A percentile compares a stretch with the other conserved stretches of the same genome.
These are phyloP conservation scores for Colletotrichum musicola DNA, from an alignment of 2,329 filamentous ascomycete genomes.

Conservation along the genomic window DNA sequence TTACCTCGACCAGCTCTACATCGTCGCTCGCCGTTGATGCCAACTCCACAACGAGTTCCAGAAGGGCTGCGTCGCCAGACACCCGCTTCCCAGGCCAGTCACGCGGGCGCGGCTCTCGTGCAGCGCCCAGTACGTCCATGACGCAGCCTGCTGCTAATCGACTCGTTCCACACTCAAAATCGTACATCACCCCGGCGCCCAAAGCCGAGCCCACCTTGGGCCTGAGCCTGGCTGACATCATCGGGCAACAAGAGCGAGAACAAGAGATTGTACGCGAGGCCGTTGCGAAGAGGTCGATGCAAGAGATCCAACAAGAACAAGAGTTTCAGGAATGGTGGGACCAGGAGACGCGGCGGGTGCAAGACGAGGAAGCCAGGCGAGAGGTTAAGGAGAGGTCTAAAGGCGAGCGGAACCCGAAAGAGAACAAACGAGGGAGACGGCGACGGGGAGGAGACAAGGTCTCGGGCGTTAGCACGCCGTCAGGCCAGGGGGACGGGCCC, in stretches of 20 bases:
- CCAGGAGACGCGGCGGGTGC: constrained; percentile 80
- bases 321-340: constrained; percentile 98
- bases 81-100: constrained; percentile 73
- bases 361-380: constrained; percentile 69
- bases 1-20: constrained; percentile 52
- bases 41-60: constrained; percentile 51
- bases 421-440: constrained; percentile 34
- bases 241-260: constrained; percentile 86
- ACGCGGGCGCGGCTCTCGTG: constrained; percentile 52
- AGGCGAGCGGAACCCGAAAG: constrained; percentile 49
- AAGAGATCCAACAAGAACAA: constrained; percentile 97
- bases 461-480: not conserved
- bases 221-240: constrained; percentile 87
- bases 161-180: constrained; percentile 71
- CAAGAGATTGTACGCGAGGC: constrained; percentile 87
- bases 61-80: constrained; percentile 70
- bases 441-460: constrained; percentile 45
- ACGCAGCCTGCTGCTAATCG: constrained; percentile 52
- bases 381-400: constrained; percentile 58
- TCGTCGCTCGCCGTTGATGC: constrained; percentile 57
- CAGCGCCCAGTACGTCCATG: constrained; percentile 44
- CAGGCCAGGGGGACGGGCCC: constrained; percentile 3
- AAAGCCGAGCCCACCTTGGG: constrained; percentile 75
- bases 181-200: constrained; percentile 67
- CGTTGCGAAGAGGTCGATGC: constrained; percentile 86